Evolutionary conservation across 768 basidiomycete genomes (phyloP).

Genomic region (Rhodotorula kratochvilovae): DNA sequence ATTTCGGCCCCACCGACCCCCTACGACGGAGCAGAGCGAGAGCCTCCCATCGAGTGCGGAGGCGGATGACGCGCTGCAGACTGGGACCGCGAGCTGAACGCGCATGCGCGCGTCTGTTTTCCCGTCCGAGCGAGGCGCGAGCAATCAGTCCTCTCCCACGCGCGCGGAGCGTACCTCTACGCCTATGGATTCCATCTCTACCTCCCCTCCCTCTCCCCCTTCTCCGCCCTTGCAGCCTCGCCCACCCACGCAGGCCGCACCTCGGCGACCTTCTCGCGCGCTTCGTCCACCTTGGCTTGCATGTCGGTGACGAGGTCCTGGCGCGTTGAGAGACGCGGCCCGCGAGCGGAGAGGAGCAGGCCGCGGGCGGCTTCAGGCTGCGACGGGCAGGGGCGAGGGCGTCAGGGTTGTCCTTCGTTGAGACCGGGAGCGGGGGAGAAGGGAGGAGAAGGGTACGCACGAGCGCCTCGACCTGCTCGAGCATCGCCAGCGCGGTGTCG

Average conservation of each 20-base stretch:
- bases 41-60: too few relatives aligned
- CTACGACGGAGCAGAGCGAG: too few relatives aligned
- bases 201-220: too few relatives aligned
- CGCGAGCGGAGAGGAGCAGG: background rate
- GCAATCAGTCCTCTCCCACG: too few relatives aligned
- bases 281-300: background rate
- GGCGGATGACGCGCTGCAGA: too few relatives aligned
- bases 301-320: background rate
- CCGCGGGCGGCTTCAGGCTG: conserved; percentile 1
- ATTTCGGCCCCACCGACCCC: too few relatives aligned
- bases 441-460: background rate
- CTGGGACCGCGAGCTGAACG: too few relatives aligned
- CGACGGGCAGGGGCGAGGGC: background rate
- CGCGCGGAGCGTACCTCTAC: too few relatives aligned
- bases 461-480: conserved; percentile 12
- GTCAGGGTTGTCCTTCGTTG: background rate
- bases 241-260: conserved; percentile 20
- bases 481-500: conserved; percentile 11
- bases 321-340: background rate
- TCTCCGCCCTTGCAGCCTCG: too few relatives aligned
- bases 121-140: too few relatives aligned
- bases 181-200: too few relatives aligned
- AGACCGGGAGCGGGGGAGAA: background rate
- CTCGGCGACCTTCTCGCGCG: background rate
- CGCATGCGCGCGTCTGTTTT: too few relatives aligned